These are phyloP conservation scores for Rutstroemia sydowiana DNA, from an alignment of 2,329 filamentous ascomycete genomes.

Conservation along the genomic window DNA sequence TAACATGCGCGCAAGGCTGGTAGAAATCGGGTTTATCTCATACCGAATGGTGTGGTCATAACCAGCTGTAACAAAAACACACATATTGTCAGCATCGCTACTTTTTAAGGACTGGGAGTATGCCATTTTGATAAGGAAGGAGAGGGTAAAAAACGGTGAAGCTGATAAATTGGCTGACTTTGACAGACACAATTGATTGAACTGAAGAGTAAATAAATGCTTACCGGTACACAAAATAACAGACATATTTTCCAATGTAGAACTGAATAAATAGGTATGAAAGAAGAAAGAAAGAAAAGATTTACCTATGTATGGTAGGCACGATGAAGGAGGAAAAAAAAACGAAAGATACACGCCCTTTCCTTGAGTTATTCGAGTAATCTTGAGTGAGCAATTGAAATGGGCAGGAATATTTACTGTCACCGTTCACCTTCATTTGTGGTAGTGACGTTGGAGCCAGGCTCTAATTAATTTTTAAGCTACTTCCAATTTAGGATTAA, in stretches of 20 bases:
- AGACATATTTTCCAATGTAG: slow-evolving; percentile 42
- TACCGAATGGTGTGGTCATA: slow-evolving; percentile 73
- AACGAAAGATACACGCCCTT: not conserved
- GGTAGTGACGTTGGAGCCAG: not conserved
- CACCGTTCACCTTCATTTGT: too few species aligned
- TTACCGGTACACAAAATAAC: slow-evolving; percentile 61
- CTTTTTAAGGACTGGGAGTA: not conserved
- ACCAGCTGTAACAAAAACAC: slow-evolving; percentile 43
- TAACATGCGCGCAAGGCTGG: not conserved
- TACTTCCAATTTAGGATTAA: too few species aligned
- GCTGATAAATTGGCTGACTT: not conserved
- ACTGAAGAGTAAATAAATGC: slow-evolving; percentile 15
- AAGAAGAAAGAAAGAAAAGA: too few species aligned
- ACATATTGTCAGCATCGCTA: slow-evolving; percentile 19
- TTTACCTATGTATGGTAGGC: not conserved
- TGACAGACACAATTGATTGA: not conserved
- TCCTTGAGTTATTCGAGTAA: too few species aligned
- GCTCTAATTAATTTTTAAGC: not conserved
- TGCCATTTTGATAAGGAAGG: not conserved
- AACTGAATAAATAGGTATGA: too few species aligned
- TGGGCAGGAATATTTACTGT: too few species aligned
- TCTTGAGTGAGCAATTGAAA: too few species aligned
- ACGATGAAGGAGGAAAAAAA: not conserved
- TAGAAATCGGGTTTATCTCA: not conserved
- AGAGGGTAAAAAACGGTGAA: not conserved